A percentile compares a stretch with the other conserved stretches of the same genome.
Conservation (phyloP, 1,284 basidiomycete species). For the Coriolopsis trogii region DNA sequence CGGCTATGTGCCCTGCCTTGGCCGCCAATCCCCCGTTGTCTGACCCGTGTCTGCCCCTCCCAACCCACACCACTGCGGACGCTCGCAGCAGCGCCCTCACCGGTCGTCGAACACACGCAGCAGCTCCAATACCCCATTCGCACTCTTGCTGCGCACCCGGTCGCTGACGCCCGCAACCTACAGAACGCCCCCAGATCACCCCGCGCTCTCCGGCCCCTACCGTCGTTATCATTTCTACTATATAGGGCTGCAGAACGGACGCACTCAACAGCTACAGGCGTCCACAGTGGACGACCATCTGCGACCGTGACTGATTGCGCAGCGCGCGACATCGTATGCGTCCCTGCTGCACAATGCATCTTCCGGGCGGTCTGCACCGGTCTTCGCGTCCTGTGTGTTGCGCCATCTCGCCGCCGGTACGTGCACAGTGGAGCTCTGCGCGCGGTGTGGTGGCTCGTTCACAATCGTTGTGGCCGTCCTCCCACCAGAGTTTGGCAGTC, state of each 20-base stretch:
- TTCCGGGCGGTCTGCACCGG: too few species aligned
- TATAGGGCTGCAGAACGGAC: too few species aligned
- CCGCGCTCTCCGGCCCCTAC: background rate
- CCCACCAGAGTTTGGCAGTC: too few species aligned
- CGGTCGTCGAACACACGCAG: background rate
- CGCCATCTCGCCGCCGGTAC: background rate
- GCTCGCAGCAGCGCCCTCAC: background rate
- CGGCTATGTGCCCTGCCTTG: too few species aligned
- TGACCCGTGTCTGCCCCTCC: background rate
- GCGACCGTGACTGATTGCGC: constrained; percentile 2
- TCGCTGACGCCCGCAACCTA: background rate
- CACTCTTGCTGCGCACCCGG: constrained; percentile 2
- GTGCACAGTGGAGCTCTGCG: background rate
- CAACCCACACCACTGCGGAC: constrained; percentile 5
- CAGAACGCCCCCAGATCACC: background rate
- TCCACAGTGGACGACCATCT: background rate
- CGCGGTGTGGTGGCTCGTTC: background rate
- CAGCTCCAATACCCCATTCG: constrained; percentile 1
- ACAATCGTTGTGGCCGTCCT: too few species aligned
- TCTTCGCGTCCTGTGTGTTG: background rate
- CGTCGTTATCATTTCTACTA: background rate
- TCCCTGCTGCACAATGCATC: too few species aligned
- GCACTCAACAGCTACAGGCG: too few species aligned
- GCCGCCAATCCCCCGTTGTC: background rate
- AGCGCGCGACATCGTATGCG: background rate